Evolutionary conservation across 805 yeast species (phyloP).

Genomic region (Hanseniaspora guilliermondii): DNA sequence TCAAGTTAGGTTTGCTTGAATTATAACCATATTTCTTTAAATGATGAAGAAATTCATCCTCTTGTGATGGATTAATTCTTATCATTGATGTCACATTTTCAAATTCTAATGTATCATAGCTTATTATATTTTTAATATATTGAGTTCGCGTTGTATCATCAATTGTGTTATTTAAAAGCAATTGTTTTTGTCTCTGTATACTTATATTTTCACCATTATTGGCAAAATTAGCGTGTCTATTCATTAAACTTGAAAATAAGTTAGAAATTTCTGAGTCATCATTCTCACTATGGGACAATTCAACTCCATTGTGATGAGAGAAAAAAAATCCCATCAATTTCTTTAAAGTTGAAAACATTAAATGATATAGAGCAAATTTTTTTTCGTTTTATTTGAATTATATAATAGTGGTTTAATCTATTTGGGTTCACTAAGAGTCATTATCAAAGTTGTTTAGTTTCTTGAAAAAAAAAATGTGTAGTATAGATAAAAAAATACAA

Average conservation of each 20-base stretch:
- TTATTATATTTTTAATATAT: neutral
- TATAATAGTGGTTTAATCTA: neutral
- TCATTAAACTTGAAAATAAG: neutral
- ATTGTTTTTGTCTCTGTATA: constrained; percentile 8
- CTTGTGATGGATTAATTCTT: neutral
- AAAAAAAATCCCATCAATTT: neutral
- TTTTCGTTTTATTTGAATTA: neutral
- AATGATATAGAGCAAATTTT: neutral
- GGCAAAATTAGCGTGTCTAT: neutral
- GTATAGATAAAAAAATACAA: too few relatives aligned
- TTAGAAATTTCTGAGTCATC: neutral
- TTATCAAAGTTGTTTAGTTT: too few relatives aligned
- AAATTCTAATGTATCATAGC: constrained; percentile 4
- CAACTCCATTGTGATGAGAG: neutral
- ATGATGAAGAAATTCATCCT: neutral
- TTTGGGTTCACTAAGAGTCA: too few relatives aligned
- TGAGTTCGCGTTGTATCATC: neutral
- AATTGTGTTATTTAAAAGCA: neutral
- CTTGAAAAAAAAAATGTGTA: too few relatives aligned
- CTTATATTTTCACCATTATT: neutral
- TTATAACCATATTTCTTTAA: neutral
- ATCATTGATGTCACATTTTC: neutral
- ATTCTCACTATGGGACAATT: neutral
- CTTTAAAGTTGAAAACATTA: neutral
- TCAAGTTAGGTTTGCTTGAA: neutral